Base-by-base conservation (phyloP, 1,139 yeast genomes). In the Oligophagozyma castellii region DNA sequence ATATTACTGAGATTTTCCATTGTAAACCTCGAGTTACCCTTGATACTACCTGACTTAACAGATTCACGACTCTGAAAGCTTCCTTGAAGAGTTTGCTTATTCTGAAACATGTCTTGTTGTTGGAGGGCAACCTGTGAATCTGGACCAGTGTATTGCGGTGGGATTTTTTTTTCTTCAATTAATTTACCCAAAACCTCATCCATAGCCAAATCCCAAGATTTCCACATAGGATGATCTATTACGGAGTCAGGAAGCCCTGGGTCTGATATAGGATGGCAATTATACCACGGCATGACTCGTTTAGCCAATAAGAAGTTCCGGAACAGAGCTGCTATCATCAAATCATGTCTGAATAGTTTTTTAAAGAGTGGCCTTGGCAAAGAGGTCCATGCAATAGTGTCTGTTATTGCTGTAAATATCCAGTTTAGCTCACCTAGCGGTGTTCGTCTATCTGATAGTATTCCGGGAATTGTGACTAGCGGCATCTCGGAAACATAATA, bases 341-440 rank as follows among this genome's bases (percentile, higher is more conserved):
- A 62, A 53, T 89, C 99, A 51, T 89, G 98, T 48, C 99, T 67
- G 47, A 92, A 89, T 13, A 92, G 63, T 32, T 89, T 67, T 47
- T 86, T 86, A 60, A 92, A 89, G 24, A 89, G 61, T 1, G 93
- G 86, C 35, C 95, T 65, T 2, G 93, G 84, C 27, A 92, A 58
- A 1, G 89, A 70, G 0, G 95, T 83, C 96, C 98, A 92, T 4
- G 98, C 98, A 36, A 89, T 89, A 0, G 96, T 89, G 54, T 89
- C 99, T 3, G 98, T 89, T 23, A 89, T 84, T 3, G 98, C 96
- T 1, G 96, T 92, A 55, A 89, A 89, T 21, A 89, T 89, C 96
- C 98, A 92, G 50, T 84, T 84, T 35, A 89, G 64, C 51, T 92
- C 98, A 15, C 98, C 99, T 24, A 89, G 58, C 0, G 98, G 96